Evolutionary conservation across 2,329 filamentous ascomycete genomes (phyloP), one percentile per base, ranked within the genome.

Genomic region (Nemania sp.): DNA sequence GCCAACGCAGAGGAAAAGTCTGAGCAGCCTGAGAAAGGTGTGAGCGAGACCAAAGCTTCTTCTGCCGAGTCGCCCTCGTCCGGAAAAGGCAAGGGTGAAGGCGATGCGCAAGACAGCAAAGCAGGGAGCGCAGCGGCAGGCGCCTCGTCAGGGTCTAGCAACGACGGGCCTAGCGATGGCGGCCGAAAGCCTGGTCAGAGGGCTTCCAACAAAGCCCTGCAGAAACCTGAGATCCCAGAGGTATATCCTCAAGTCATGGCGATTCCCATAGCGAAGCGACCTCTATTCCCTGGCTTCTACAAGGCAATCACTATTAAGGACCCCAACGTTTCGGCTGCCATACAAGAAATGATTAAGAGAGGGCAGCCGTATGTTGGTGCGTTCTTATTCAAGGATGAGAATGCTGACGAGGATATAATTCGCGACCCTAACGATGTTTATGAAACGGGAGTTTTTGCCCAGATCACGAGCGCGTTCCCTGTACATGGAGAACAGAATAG

Each of bases 251-350:
- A 97, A 70, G 92, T 99, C 50, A 90, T 99, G 81, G 93, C 93
- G 2, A 96, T 99, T 51, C 94, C 94, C 6, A 97, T 99, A 66
- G 89, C 91, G 23, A 91, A 95, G 71, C 83, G 94, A 48, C 94
- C 94, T 9, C 77, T 99, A 11, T 99, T 97, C 73, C 94, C 94
- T 1, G 94, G 94, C 1, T 99, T 97, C 74, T 99, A 99, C 78
- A 99, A 99, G 75, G 93, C 94, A 8, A 94, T 99, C 63, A 99
- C 93, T 3, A 96, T 99, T 63, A 88, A 90, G 69, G 91, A 99
- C 67, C 90, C 89, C 15, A 89, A 94, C 64, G 94, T 99, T 30
- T 89, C 92, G 12, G 86, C 86, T 33, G 94, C 94, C 19, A 96
- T 99, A 62, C 89, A 92, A 54, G 95, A 99, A 69, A 94, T 96